Percentiles rank a stretch among this genome's conserved stretches.
Conservation (phyloP, 371 early-diverging fungal species). For the Apophysomyces sp. region DNA sequence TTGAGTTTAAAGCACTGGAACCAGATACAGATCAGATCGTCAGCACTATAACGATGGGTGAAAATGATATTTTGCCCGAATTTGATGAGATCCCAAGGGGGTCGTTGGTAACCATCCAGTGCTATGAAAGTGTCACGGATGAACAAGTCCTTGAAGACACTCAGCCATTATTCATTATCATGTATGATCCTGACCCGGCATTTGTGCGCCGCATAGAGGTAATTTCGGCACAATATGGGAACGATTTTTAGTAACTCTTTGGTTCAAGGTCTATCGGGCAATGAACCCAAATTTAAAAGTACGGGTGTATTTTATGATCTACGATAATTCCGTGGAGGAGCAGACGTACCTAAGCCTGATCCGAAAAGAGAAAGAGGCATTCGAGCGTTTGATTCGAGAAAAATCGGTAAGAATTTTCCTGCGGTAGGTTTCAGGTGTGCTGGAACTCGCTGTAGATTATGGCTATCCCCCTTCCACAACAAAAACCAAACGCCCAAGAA, state of each 20-base stretch:
- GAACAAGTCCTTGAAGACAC: slow-evolving; percentile 60
- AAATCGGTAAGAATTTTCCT: slow-evolving; percentile 66
- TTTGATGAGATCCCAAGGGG: slow-evolving; percentile 31
- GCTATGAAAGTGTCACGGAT: slow-evolving; percentile 57
- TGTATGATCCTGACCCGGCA: slow-evolving; percentile 88
- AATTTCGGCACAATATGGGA: neutral
- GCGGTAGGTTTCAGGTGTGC: no score
- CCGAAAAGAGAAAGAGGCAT: slow-evolving; percentile 89
- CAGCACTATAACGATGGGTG: slow-evolving; percentile 3
- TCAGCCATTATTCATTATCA: slow-evolving; percentile 80
- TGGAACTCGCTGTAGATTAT: slow-evolving; percentile 61
- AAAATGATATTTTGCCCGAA: slow-evolving; percentile 33
- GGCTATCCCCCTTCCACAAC: slow-evolving; percentile 68
- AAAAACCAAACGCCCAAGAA: slow-evolving; percentile 35
- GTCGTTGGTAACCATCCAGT: slow-evolving; percentile 58
- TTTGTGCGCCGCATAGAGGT: slow-evolving; percentile 90
- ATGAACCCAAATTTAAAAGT: slow-evolving; percentile 52
- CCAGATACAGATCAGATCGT: neutral
- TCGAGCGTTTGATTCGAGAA: slow-evolving; percentile 91
- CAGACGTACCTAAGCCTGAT: slow-evolving; percentile 86
- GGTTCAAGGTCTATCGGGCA: slow-evolving; percentile 71
- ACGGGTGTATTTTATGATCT: slow-evolving; percentile 89
- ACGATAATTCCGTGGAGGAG: slow-evolving; percentile 95
- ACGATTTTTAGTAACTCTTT: no score
- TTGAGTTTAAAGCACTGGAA: neutral